Evolutionary conservation across 2,329 filamentous ascomycete species (phyloP).

Genomic region (Botrytis galanthina): DNA sequence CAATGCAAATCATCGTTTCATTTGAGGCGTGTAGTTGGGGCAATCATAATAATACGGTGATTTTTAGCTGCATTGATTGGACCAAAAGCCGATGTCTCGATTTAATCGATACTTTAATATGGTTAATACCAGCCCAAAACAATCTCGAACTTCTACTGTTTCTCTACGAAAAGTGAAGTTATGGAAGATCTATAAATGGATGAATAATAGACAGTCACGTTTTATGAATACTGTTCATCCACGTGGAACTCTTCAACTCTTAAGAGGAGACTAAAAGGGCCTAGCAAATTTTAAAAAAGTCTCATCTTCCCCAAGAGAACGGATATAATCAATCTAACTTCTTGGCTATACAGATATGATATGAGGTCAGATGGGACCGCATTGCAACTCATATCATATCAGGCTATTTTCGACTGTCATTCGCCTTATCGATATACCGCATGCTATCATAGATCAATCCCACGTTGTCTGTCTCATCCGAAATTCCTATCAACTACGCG

Average conservation of each 20-base stretch:
- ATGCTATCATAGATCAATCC: not conserved
- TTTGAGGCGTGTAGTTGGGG: not conserved
- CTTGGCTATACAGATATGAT: not conserved
- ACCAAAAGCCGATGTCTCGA: not conserved
- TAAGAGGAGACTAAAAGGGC: fast-evolving
- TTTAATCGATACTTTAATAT: not conserved
- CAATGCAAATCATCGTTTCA: not conserved
- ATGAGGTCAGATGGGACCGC: not conserved
- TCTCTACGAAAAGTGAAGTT: not conserved
- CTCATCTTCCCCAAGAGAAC: not conserved
- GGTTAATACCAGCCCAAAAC: not conserved
- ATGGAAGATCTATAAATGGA: not conserved
- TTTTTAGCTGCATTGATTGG: not conserved
- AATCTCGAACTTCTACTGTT: not conserved
- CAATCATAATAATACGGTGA: not conserved
- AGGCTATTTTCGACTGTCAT: not conserved
- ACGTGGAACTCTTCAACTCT: not conserved
- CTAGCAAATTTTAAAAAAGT: not conserved
- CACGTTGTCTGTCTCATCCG: not conserved
- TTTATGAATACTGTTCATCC: not conserved
- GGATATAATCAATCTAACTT: not conserved
- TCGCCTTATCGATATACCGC: not conserved
- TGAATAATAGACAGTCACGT: no score
- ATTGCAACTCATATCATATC: not conserved
- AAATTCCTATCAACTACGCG: not conserved